phyloP scores from a whole-genome alignment of 371 early-diverging fungal species.

The Apophysomyces sp. region DNA sequence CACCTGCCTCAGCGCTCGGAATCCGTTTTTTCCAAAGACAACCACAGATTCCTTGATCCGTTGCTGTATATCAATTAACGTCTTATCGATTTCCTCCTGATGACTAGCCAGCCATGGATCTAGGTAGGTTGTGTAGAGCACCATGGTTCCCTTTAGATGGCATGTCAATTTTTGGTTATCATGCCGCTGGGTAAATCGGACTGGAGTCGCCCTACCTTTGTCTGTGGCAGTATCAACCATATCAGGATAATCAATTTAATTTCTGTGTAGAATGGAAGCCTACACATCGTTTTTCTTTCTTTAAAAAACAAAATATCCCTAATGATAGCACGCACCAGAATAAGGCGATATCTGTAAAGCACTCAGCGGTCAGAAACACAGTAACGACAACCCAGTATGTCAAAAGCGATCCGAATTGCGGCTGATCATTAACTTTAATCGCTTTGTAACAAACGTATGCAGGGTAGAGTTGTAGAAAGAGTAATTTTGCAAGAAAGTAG shows the following conservation, averaged over 20 bases:
- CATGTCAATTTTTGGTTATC: not conserved
- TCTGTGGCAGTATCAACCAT: constrained; percentile 50
- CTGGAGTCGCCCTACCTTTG: constrained; percentile 33
- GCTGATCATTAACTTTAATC: constrained; percentile 28
- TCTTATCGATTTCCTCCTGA: constrained; percentile 18
- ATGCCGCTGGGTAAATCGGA: not conserved
- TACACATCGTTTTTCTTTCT: constrained; percentile 3
- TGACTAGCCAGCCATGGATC: constrained; percentile 17
- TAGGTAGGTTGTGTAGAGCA: constrained; percentile 13
- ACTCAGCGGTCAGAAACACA: constrained; percentile 34
- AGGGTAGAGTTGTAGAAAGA: constrained; percentile 42
- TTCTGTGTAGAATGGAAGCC: constrained; percentile 48
- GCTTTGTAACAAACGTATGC: constrained; percentile 46
- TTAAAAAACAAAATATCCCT: not conserved
- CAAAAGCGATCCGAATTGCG: constrained; percentile 35
- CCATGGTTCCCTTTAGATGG: constrained; percentile 13
- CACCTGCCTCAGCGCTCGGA: not conserved
- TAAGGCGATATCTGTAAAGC: constrained; percentile 40
- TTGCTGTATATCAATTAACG: constrained; percentile 15
- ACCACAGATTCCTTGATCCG: constrained; percentile 3
- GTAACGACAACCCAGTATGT: constrained; percentile 47
- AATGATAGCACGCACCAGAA: constrained; percentile 32
- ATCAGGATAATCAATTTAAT: constrained; percentile 32
- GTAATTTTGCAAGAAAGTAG: constrained; percentile 36
- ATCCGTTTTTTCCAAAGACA: constrained; percentile 10